Base-by-base conservation (phyloP, 495 filamentous ascomycete genomes). In the Penicilliopsis zonata region DNA sequence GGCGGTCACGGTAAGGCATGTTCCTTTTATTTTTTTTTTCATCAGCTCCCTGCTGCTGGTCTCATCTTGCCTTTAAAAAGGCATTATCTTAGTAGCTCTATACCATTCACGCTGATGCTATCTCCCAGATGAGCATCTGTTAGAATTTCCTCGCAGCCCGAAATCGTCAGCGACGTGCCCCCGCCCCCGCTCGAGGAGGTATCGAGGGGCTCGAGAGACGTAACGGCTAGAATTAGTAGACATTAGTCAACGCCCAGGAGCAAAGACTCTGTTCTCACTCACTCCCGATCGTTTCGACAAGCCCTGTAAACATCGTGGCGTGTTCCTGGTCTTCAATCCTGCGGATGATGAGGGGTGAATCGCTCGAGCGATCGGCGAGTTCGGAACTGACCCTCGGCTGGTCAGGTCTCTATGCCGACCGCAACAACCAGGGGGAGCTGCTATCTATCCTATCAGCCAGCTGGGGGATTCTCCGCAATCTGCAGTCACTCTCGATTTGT, bases 201-300 rank as follows among this genome's bases (percentile, higher is more conserved):
- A 55, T 92, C 82, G 55, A 82, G 73, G 40, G 75, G 62, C 61
- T 86, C 77, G 43, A 94, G 74, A 44, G 76, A 72, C 41, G 80
- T 72, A 53, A 95, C 82, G 46, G 79, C 90, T 94, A 50, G 18
- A 35, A 41, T 20, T 17, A 16, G 29, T 20, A 41, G 31, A 16
- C 27, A 25, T 34, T 26, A 27, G 37, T 43, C 14, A 5, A 6
- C 13, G 26, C 6, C 5, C 13, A 28, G 22, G 1, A 37, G 15
- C 29, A 22, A 35, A 26, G 12, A 18, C 18, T 25, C 9, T 21
- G 12, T 13, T 20, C 26, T 37, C 20, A 33, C 72, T 59, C 60
- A 92, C 92, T 85, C 56, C 92, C 92, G 28, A 96, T 82, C 30
- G 75, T 80, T 63, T 99, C 92, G 24, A 99, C 84, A 38, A 99